These are phyloP conservation scores for Eucalyptus cladocalyx DNA, from an alignment of 345 rosid species.

Conservation along the genomic window DNA sequence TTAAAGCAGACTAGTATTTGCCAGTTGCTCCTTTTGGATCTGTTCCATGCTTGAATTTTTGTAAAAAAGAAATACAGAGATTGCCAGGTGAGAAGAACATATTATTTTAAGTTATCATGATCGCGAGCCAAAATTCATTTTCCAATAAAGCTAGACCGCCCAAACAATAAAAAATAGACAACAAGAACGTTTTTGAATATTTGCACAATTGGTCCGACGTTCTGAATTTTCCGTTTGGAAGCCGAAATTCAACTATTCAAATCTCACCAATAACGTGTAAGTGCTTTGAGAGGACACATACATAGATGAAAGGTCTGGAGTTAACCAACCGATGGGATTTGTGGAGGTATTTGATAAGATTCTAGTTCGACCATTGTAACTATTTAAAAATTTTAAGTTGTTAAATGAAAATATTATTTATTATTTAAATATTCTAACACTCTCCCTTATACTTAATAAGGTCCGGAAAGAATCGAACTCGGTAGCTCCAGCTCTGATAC, in stretches of 20 bases:
- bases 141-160: not conserved
- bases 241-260: not conserved
- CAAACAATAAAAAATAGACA: not conserved
- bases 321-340: not conserved
- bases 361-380: fast-evolving
- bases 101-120: not conserved
- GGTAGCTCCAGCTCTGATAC: fast-evolving
- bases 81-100: not conserved
- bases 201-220: not conserved
- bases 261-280: not conserved
- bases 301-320: not conserved
- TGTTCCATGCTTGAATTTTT: not conserved
- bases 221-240: not conserved
- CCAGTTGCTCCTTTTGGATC: not conserved
- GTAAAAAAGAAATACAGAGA: not conserved
- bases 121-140: not conserved
- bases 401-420: fast-evolving
- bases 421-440: no score
- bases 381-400: no score
- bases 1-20: not conserved
- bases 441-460: no score
- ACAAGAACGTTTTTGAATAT: not conserved
- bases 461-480: no score
- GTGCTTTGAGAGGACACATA: not conserved
- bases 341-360: not conserved